Percentiles rank a stretch among this genome's conserved stretches.
phyloP scores from a whole-genome alignment of 2,329 filamentous ascomycete species.

The Coniochaeta ligniaria region DNA sequence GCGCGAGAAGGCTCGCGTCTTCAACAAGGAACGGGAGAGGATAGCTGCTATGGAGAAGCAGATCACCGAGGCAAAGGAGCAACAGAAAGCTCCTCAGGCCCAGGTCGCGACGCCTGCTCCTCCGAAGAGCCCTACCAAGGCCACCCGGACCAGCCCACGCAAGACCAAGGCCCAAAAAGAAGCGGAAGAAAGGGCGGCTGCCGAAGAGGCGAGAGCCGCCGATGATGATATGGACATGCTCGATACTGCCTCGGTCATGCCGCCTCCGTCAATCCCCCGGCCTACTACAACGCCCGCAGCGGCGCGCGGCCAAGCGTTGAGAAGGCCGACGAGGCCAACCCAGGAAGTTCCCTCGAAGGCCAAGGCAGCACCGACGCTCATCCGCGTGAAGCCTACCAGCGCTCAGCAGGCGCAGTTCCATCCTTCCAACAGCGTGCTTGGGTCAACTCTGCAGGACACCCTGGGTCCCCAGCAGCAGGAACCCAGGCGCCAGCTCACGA shows the following conservation, averaged over 20 bases:
- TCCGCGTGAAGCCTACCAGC: constrained; percentile 57
- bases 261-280: constrained; percentile 32
- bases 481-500: constrained; percentile 39
- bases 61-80: constrained; percentile 20
- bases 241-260: constrained; percentile 44
- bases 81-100: constrained; percentile 9
- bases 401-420: constrained; percentile 56
- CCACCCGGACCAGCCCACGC: constrained; percentile 44
- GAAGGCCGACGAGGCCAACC: constrained; percentile 54
- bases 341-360: constrained; percentile 52
- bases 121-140: constrained; percentile 33
- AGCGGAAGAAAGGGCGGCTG: constrained; percentile 21
- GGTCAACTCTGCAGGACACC: constrained; percentile 53
- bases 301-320: constrained; percentile 41
- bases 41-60: constrained; percentile 46
- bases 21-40: constrained; percentile 50
- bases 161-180: constrained; percentile 31
- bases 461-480: constrained; percentile 20
- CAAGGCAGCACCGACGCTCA: constrained; percentile 65
- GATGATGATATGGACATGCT: constrained; percentile 47
- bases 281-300: constrained; percentile 32
- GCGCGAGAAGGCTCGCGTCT: constrained; percentile 56
- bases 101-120: constrained; percentile 19
- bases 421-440: constrained; percentile 48
- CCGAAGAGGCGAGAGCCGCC: constrained; percentile 17